These are phyloP conservation scores for Marasmius sp. DNA, from an alignment of 1,284 basidiomycete species.

Conservation along the genomic window DNA sequence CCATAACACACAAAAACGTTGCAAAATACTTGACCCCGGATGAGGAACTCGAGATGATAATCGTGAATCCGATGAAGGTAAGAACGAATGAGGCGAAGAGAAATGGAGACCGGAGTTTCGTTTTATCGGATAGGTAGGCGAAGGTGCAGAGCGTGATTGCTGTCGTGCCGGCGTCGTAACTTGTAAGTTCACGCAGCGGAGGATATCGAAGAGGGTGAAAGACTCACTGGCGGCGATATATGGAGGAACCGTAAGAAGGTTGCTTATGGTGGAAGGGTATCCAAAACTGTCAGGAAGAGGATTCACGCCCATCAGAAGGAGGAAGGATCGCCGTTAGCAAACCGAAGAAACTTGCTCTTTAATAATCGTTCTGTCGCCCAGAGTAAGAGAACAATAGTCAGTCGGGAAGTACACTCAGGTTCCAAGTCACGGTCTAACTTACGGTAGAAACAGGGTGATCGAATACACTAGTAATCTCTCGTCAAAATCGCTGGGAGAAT, in stretches of 20 bases:
- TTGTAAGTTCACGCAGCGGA: not conserved
- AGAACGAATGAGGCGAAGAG: not conserved
- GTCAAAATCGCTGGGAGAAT: not conserved
- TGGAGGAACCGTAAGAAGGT: slow-evolving; percentile 72
- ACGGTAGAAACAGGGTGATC: slow-evolving; percentile 51
- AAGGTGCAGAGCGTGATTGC: slow-evolving; percentile 53
- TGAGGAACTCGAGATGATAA: slow-evolving; percentile 51
- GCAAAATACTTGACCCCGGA: slow-evolving; percentile 64
- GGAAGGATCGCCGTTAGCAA: no score
- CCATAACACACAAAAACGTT: slow-evolving; percentile 61
- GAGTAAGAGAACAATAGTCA: no score
- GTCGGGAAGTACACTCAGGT: no score
- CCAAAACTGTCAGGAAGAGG: slow-evolving; percentile 44
- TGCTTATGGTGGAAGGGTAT: slow-evolving; percentile 53
- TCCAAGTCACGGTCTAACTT: slow-evolving; percentile 21
- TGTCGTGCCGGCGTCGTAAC: slow-evolving; percentile 19
- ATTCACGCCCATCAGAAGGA: no score
- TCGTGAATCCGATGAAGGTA: not conserved
- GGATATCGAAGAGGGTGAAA: not conserved
- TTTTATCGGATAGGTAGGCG: slow-evolving; percentile 47
- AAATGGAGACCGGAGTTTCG: not conserved
- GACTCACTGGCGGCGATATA: slow-evolving; percentile 61
- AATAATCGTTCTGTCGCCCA: no score
- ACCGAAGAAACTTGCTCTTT: no score
- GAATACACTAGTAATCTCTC: slow-evolving; percentile 9